phyloP scores from a whole-genome alignment of 2,329 filamentous ascomycete species.

The Thielaviopsis euricoi region DNA sequence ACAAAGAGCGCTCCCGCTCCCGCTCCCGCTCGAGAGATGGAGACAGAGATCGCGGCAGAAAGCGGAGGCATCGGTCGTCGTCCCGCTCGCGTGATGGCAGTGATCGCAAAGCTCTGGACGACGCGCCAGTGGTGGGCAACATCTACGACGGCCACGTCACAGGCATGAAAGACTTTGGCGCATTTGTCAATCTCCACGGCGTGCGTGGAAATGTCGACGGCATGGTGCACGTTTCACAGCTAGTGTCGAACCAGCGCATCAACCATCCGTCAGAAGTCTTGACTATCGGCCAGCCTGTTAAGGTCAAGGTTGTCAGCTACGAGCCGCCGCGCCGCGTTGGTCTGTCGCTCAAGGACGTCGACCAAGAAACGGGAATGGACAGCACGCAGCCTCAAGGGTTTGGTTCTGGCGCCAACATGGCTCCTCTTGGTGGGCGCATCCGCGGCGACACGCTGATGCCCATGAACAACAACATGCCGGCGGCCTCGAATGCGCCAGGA shows the following conservation, averaged over 20 bases:
- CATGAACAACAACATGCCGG: slow-evolving; percentile 22
- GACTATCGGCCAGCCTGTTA: slow-evolving; percentile 63
- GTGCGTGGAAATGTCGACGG: slow-evolving; percentile 83
- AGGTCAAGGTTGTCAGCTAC: slow-evolving; percentile 82
- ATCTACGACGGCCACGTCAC: slow-evolving; percentile 82
- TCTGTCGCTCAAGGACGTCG: slow-evolving; percentile 92
- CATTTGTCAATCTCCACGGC: slow-evolving; percentile 81
- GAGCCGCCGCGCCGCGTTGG: slow-evolving; percentile 61
- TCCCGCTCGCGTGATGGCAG: slow-evolving; percentile 18
- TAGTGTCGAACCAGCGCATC: slow-evolving; percentile 69
- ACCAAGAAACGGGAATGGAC: slow-evolving; percentile 76
- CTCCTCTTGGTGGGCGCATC: slow-evolving; percentile 54
- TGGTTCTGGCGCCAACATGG: slow-evolving; percentile 79
- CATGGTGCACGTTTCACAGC: slow-evolving; percentile 80
- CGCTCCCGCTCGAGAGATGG: slow-evolving; percentile 24
- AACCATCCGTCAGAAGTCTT: slow-evolving; percentile 86
- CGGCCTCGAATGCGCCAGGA: slow-evolving; percentile 16
- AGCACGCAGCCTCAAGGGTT: slow-evolving; percentile 62
- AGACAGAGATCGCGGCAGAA: slow-evolving; percentile 14
- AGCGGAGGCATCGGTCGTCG: slow-evolving; percentile 19
- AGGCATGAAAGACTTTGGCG: slow-evolving; percentile 87
- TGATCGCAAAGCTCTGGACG: slow-evolving; percentile 49
- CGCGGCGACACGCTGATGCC: slow-evolving; percentile 19
- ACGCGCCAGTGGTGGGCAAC: slow-evolving; percentile 66
- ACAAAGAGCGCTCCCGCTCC: slow-evolving; percentile 24